phyloP scores from a whole-genome alignment of 768 basidiomycete genomes.

The Suillus lakei region DNA sequence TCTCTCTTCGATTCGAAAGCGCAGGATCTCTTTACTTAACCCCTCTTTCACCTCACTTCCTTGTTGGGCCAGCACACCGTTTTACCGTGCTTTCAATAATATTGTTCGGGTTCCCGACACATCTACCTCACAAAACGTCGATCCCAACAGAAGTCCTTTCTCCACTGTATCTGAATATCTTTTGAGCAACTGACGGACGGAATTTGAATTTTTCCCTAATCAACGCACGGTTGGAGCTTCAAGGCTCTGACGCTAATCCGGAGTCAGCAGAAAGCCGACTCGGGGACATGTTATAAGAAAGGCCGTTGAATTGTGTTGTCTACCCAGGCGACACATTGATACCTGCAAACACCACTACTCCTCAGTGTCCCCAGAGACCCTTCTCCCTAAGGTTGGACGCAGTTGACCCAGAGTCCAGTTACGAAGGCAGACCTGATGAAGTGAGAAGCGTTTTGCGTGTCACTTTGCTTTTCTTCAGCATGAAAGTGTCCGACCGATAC shows the following conservation, averaged over 20 bases:
- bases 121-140: neutral
- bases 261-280: neutral
- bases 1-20: neutral
- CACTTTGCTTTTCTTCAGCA: neutral
- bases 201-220: too few species aligned
- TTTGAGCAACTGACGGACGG: neutral
- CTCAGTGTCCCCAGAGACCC: neutral
- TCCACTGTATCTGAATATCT: neutral
- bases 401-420: conserved; percentile 9
- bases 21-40: neutral
- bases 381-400: conserved; percentile 1
- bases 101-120: neutral
- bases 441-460: neutral
- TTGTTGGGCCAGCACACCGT: neutral
- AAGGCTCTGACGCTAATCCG: neutral
- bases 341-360: neutral
- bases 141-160: neutral
- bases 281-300: neutral
- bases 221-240: too few species aligned
- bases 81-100: neutral
- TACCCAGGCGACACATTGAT: neutral
- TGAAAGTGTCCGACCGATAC: neutral
- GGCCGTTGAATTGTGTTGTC: conserved; percentile 5
- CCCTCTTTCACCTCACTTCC: neutral
- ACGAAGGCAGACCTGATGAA: neutral